These are phyloP conservation scores for Echeveria elegans DNA, from an alignment of 164 flowering plant species.

Conservation along the genomic window DNA sequence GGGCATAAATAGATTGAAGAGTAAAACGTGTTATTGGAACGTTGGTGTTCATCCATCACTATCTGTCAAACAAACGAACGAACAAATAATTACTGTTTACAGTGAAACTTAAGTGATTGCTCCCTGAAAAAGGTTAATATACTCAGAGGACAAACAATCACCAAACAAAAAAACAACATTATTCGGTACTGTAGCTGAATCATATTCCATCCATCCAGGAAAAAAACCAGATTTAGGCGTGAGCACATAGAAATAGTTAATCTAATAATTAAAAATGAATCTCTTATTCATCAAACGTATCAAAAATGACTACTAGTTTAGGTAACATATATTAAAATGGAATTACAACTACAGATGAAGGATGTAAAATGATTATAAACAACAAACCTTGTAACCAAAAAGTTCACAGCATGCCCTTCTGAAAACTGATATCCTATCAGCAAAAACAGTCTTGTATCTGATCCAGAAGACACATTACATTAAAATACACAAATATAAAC, in stretches of 20 bases:
- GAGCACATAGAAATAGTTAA: too few relatives aligned
- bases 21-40: slow-evolving; percentile 79
- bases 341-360: not conserved
- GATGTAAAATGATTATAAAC: not conserved
- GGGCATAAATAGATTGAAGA: slow-evolving; percentile 88
- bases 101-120: not conserved
- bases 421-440: slow-evolving; percentile 91
- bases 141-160: not conserved
- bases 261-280: too few relatives aligned
- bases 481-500: not conserved
- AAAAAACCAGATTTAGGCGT: too few relatives aligned
- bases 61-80: slow-evolving; percentile 59
- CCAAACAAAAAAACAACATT: not conserved
- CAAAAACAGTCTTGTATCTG: slow-evolving; percentile 97
- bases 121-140: too few relatives aligned
- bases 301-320: not conserved
- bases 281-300: not conserved
- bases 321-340: not conserved
- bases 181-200: too few relatives aligned
- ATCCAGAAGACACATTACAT: slow-evolving; percentile 11
- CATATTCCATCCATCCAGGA: too few relatives aligned
- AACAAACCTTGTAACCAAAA: slow-evolving; percentile 89
- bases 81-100: not conserved
- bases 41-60: slow-evolving; percentile 93
- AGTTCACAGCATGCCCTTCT: slow-evolving; percentile 98